Evolutionary conservation across 176 grass and related monocot species (phyloP), one percentile per base, ranked within the genome.

Genomic region (Stipa capillata): DNA sequence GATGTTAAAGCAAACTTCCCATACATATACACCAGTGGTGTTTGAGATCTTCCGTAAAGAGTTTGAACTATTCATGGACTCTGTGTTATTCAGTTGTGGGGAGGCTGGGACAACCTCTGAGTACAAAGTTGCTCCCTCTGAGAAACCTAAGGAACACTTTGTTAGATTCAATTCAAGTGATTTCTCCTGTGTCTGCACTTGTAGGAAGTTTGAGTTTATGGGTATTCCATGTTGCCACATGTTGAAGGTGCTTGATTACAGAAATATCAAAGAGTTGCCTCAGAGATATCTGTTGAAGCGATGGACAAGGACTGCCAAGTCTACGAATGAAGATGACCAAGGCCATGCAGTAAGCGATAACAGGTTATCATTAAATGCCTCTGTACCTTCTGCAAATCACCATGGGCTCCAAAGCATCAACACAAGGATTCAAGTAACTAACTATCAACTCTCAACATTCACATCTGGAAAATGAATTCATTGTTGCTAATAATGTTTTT

Each of bases 1-100:
- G 79, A 89, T 98, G 87, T 83, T 98, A 57, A 98, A 90, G 83
- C 95, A 94, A 77, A 84, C 92, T 73, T 92, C 95, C 20, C 93
- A 98, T 89, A 92, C 91, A 64, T 98, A 98, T 73, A 98, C 95
- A 9, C 95, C 95, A 10, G 92, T 98, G 71, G 90, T 98, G 58
- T 98, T 98, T 89, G 95, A 98, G 74, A 90, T 98, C 47, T 98
- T 98, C 28, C 84, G 92, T 29, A 98, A 90, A 82, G 95, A 98
- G 69, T 98, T 98, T 89, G 95, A 98, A 83, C 83, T 94, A 72
- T 98, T 98, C 79, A 98, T 98, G 95, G 95, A 98, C 77, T 94
- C 85, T 72, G 80, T 98, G 65, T 75, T 98, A 66, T 98, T 90
- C 70, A 85, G 80, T 82, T 94, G 85, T 71, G 84, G 89, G 69